Evolutionary conservation across 2,329 filamentous ascomycete genomes (phyloP), one percentile per base, ranked within the genome.

Genomic region (Eurotiales sp.): DNA sequence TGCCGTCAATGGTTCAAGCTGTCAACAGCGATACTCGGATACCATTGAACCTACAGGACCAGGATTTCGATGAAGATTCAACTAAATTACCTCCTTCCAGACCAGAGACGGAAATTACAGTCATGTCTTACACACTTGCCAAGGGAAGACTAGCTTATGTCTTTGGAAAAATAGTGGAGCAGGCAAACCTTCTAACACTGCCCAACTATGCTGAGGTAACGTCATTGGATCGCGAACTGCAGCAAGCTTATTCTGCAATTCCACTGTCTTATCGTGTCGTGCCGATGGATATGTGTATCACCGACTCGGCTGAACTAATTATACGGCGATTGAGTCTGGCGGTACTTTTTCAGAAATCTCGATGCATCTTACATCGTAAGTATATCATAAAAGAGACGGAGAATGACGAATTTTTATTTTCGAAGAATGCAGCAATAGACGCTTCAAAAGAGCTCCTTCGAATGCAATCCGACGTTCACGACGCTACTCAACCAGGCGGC

Each of bases 351-450:
- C 45, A 47, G 30, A 47, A 47, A 47, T 47, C 45, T 29, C 32
- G 45, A 27, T 47, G 45, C 45, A 47, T 47, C 8, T 47, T 47
- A 47, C 34, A 47, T 19, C 34, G 45, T n/a, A 47, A 47, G 23
- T 47, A 47, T 27, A 23, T 47, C 10, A 47, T 17, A 32, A 47
- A 47, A 29, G 22, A 37, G 10, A 29, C 19, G 27, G 22, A 39
- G 22, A 39, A 37, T 21, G 14, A 4, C 21, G 45, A 47, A 19
- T 47, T 47, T 29, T 39, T 10, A 29, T 47, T 3, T 32, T 47
- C 45, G n/a, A 39, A 47, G 30, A 39, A 27, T 37, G 32, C 32
- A 5, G 45, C 45, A 21, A 47, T 47, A 27, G 45, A 47, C 4
- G 45, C 45, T 39, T 39, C 45, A 27, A 47, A 15, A 21, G 45